These are phyloP conservation scores for Hibiscus syriacus DNA, from an alignment of 345 rosid species.

Conservation along the genomic window DNA sequence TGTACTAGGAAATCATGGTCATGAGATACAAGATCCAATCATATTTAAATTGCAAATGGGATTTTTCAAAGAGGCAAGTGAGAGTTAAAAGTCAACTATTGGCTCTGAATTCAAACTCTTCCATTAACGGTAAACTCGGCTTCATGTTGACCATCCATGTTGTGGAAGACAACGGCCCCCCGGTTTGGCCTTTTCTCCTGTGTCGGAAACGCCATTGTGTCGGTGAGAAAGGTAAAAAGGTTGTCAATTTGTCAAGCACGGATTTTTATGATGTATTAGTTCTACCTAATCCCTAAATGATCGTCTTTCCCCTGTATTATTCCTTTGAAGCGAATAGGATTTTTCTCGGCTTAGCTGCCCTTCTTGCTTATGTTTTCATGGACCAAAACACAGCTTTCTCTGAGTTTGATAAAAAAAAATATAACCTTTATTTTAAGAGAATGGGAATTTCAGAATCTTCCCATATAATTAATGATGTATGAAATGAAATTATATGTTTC, in stretches of 20 bases:
- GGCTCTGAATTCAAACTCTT: slow-evolving; percentile 10
- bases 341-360: no score
- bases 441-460: no score
- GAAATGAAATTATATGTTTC: no score
- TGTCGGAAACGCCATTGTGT: background rate
- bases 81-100: slow-evolving; percentile 8
- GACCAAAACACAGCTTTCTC: no score
- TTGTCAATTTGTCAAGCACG: background rate
- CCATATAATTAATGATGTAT: no score
- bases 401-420: no score
- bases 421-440: no score
- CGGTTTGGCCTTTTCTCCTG: background rate
- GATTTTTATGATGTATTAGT: background rate
- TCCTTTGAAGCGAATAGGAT: no score
- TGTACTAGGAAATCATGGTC: slow-evolving; percentile 1
- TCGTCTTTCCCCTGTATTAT: no score
- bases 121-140: slow-evolving; percentile 14
- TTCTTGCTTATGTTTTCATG: no score
- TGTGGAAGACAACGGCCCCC: background rate
- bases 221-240: slow-evolving; percentile 1
- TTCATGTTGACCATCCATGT: slow-evolving; percentile 16
- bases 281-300: background rate
- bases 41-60: slow-evolving; percentile 16
- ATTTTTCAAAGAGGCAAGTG: background rate
- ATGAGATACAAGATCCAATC: slow-evolving; percentile 3